Evolutionary conservation across 306 rosid genomes (phyloP).

Genomic region (Medicago truncatula): DNA sequence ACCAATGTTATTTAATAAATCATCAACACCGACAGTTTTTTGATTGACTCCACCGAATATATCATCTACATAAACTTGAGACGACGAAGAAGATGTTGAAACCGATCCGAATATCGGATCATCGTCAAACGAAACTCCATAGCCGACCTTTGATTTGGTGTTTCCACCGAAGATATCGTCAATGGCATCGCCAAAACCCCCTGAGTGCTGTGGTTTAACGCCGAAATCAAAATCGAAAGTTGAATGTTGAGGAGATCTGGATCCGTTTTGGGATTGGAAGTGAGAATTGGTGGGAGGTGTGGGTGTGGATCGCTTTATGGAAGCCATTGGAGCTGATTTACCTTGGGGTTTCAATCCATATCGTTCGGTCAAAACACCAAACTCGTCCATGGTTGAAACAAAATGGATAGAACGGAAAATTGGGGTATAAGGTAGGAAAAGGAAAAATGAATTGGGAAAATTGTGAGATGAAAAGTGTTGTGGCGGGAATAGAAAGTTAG

Average conservation of each 20-base stretch:
- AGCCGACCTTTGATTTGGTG: slow-evolving; percentile 17
- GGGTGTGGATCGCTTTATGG: slow-evolving; percentile 51
- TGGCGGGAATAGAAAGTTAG: slow-evolving; percentile 11
- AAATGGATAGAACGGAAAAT: background rate
- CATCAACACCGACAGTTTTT: slow-evolving; percentile 55
- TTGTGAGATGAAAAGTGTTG: background rate
- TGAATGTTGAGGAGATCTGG: slow-evolving; percentile 51
- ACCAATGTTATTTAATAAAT: slow-evolving; percentile 59
- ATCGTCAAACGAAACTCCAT: slow-evolving; percentile 46
- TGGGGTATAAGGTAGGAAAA: background rate
- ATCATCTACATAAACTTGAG: slow-evolving; percentile 56
- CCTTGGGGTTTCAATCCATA: slow-evolving; percentile 90
- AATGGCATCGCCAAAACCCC: slow-evolving; percentile 48
- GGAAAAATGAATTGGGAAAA: background rate
- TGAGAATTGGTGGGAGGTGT: slow-evolving; percentile 10
- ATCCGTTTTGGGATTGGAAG: slow-evolving; percentile 43
- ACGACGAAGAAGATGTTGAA: slow-evolving; percentile 38
- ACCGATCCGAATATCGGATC: slow-evolving; percentile 63
- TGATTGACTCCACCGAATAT: slow-evolving; percentile 69
- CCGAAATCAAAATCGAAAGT: slow-evolving; percentile 41
- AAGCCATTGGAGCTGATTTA: slow-evolving; percentile 88
- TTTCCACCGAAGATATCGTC: slow-evolving; percentile 59
- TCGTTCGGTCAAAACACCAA: slow-evolving; percentile 80
- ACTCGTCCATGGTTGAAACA: slow-evolving; percentile 70
- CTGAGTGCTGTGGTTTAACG: slow-evolving; percentile 39